Percentiles rank a stretch among this genome's conserved stretches.
These are phyloP conservation scores for Tetrahymena elliotti DNA, from an alignment of 73 alveolate genomes.

Conservation along the genomic window DNA sequence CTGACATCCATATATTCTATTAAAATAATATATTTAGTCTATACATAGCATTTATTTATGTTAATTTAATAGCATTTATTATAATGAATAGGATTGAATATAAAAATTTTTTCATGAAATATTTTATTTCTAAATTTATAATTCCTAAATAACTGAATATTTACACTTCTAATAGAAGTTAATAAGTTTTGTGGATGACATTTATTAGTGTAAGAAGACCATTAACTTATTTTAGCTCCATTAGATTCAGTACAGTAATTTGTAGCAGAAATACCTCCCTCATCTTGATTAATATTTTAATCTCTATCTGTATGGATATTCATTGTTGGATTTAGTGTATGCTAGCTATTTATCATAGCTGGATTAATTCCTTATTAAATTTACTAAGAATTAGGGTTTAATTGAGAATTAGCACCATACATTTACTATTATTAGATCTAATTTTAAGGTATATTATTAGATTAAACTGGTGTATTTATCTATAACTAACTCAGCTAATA, in stretches of 20 bases:
- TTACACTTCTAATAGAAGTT: background rate
- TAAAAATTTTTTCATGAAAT: no score
- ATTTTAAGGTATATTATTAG: background rate
- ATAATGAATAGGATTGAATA: no score
- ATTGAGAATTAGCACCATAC: background rate
- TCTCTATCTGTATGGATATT: background rate
- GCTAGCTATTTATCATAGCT: background rate
- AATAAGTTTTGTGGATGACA: background rate
- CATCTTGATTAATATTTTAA: background rate
- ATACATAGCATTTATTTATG: no score
- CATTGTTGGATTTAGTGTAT: background rate
- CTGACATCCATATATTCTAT: conserved; percentile 45
- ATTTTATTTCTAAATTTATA: no score
- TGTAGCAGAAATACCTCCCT: background rate
- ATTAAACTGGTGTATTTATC: background rate
- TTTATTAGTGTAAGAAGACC: background rate
- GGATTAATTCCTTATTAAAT: background rate
- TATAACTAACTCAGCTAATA: background rate
- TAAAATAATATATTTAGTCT: background rate
- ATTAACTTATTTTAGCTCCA: background rate
- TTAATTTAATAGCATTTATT: no score
- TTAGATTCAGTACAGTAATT: background rate
- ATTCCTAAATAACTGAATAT: no score
- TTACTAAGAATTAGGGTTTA: background rate
- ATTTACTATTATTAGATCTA: background rate